Evolutionary conservation across 371 early-diverging fungal species (phyloP), one percentile per base, ranked within the genome.

Genomic region (Phascolomyces articulosus): DNA sequence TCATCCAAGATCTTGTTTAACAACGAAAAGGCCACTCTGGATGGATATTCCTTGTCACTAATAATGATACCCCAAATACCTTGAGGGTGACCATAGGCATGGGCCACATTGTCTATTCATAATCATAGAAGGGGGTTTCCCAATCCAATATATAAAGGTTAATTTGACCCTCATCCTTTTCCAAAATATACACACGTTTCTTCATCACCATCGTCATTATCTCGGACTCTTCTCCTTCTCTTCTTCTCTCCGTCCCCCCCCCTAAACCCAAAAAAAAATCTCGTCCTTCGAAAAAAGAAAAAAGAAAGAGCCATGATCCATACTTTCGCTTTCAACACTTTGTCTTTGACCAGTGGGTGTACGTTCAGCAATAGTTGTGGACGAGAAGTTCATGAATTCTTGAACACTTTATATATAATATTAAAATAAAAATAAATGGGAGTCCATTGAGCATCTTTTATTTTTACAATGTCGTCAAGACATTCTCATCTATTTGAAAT

Each of bases 41-140:
- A 73, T n/a, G 97, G 98, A 74, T 98, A 98, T 65, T 96, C 96
- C 62, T 85, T 84, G 77, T 97, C 96, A 15, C 93, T 89, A 13
- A 98, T 83, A 47, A 95, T 88, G 26, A 95, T 87, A 51, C 87
- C 91, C 23, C 90, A 82, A 21, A 96, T 79, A 23, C 91, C 93
- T 71, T 88, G 90, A 1, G 85, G 70, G 65, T 91, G 85, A 21
- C 88, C 80, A 74, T 92, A 93, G 21, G 91, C 91, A 77, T 95
- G 92, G 54, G 89, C 92, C 29, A 94, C 85, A 76, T 94, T 92
- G 58, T 90, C 95, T 95, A 71, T 15, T n/a, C n/a, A n/a, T n/a
- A n/a, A n/a, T n/a, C n/a, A n/a, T n/a, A n/a, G n/a, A n/a, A n/a
- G n/a, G 11, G 11, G 9, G 11, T 34, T 34, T 34, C 2, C 34